Conservation (phyloP, 257 asterid genomes). For the Solanum habrochaites region DNA sequence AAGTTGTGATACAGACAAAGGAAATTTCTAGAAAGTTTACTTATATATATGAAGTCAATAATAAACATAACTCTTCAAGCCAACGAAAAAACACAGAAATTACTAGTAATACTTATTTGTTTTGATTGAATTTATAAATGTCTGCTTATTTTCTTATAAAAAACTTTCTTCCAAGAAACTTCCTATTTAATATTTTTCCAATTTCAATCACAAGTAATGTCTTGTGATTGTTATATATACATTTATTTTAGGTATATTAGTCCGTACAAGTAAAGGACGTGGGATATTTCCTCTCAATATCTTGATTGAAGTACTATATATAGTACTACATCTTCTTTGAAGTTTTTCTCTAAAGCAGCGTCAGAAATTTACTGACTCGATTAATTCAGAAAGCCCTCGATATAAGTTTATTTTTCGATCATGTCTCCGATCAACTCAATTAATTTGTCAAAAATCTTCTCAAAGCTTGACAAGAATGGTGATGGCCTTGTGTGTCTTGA, state of each 20-base stretch:
- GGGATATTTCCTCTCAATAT: not conserved
- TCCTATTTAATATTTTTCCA: not conserved
- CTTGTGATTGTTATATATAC: not conserved
- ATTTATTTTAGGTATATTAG: not conserved
- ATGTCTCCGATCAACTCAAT: constrained; percentile 6
- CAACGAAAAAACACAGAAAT: not conserved
- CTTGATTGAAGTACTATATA: not conserved
- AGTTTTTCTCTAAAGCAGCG: not conserved
- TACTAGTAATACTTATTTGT: not conserved
- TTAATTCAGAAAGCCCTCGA: not conserved
- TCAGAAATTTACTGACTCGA: not conserved
- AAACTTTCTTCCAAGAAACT: not conserved
- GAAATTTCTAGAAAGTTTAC: not conserved
- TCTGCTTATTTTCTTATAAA: not conserved
- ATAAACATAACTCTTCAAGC: not conserved
- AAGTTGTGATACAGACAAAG: not conserved
- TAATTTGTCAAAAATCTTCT: constrained; percentile 15
- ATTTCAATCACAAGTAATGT: not conserved
- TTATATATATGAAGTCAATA: not conserved
- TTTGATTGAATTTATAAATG: not conserved
- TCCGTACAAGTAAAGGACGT: not conserved
- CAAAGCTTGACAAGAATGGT: constrained; percentile 14
- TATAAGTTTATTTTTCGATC: not conserved
- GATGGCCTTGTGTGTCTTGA: constrained; percentile 21
- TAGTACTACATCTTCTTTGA: not conserved